Base-by-base conservation (phyloP, 331 rosid genomes). In the Pyrus hybrid region DNA sequence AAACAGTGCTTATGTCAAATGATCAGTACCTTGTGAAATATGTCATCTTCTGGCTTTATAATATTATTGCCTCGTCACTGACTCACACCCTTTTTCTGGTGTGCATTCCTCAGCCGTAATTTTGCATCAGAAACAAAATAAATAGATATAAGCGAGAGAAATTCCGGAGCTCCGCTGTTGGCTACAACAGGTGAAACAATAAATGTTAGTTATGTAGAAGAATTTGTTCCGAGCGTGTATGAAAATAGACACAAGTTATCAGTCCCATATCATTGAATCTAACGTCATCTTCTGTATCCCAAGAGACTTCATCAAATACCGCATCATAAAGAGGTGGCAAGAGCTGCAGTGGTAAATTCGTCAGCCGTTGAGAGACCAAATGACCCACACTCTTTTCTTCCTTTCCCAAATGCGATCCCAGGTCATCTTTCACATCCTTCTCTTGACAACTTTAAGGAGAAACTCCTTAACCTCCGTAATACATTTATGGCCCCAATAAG, bases 201-300 rank as follows among this genome's bases (percentile, higher is more conserved):
- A 80, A 67, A 68, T 18, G 14, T 73, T 35, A 82, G 71, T 35
- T 76, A 35, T 9, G 43, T 35, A 29, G 37, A 45, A 64, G 76
- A 74, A 82, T 28, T 29, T 67, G 63, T 63, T 72, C 16, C 25
- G 35, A 26, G 68, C 54, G 64, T 41, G 67, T 69, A 18, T 43
- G 67, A 45, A 60, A 23, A 25, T 2, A 78, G 58, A 75, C 63
- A 58, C 68, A 66, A 72, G 57, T 18, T 78, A 63, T 43, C 80
- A 56, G 75, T 77, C 68, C 33, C 13, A 67, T 30, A 75, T 60
- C 67, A 80, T 67, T 30, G 61, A 66, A 77, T 81, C 97, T 86
- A 82, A 95, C 97, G 96, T 95, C 99, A 73, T 95, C 99, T 84
- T 92, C 97, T 21, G 90, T 88, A 47, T 97, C 97, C 99, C 97